Percentiles rank a stretch among this genome's conserved stretches.
phyloP scores from a whole-genome alignment of 495 filamentous ascomycete genomes.

The Talaromyces stipitatus region DNA sequence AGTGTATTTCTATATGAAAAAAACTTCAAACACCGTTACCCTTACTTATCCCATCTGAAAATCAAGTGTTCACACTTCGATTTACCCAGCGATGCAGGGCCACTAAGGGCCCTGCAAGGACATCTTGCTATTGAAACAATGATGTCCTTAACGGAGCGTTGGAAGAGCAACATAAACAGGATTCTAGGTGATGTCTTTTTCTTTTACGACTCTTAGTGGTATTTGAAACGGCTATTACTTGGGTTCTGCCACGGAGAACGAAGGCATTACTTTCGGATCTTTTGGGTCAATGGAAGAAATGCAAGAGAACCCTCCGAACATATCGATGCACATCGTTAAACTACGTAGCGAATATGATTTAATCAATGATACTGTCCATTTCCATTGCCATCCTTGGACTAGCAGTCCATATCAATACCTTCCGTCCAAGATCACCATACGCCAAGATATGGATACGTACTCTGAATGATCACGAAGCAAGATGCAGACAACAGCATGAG shows the following conservation, averaged over 20 bases:
- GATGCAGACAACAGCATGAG: neutral
- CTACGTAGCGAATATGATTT: constrained; percentile 6
- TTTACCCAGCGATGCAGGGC: constrained; percentile 56
- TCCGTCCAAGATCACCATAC: neutral
- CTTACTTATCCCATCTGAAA: neutral
- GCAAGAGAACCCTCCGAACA: constrained; percentile 72
- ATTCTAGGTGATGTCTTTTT: constrained; percentile 10
- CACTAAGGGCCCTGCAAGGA: constrained; percentile 58
- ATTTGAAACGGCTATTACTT: neutral
- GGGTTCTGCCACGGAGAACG: constrained; percentile 39
- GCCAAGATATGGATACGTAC: too few species aligned
- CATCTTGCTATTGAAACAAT: constrained; percentile 40
- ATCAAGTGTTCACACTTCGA: neutral
- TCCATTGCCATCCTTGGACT: too few species aligned
- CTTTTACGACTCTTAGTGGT: constrained; percentile 21
- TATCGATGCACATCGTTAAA: constrained; percentile 9
- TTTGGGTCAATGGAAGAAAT: constrained; percentile 49
- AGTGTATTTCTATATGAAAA: neutral
- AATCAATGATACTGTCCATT: constrained; percentile 5
- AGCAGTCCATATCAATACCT: neutral
- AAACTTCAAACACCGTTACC: neutral
- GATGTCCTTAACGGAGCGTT: constrained; percentile 67
- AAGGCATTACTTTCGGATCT: constrained; percentile 56
- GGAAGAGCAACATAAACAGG: constrained; percentile 47
- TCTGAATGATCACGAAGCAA: neutral